phyloP scores from a whole-genome alignment of 176 grass and related monocot species.

The Puccinellia tenuiflora region DNA sequence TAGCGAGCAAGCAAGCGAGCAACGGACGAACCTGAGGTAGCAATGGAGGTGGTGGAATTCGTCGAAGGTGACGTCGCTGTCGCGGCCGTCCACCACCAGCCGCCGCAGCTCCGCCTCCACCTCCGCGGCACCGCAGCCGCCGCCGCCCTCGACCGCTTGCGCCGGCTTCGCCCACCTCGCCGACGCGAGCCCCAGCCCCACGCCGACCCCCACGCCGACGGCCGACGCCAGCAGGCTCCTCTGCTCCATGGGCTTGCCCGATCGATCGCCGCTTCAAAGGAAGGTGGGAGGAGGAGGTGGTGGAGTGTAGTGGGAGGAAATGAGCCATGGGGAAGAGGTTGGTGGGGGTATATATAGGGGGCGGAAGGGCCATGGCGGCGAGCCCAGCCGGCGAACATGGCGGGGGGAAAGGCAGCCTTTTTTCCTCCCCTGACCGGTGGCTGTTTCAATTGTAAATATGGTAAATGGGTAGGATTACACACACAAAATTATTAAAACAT shows the following conservation, averaged over 20 bases:
- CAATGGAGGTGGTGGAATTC: slow-evolving; percentile 73
- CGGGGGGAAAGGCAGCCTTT: background rate
- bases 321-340: slow-evolving; percentile 24
- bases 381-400: slow-evolving; percentile 18
- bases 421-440: background rate
- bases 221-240: slow-evolving; percentile 79
- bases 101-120: slow-evolving; percentile 75
- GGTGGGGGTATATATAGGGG: slow-evolving; percentile 44
- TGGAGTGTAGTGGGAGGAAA: background rate
- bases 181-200: slow-evolving; percentile 76
- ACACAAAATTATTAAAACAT: no score
- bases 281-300: no score
- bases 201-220: slow-evolving; percentile 70
- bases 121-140: slow-evolving; percentile 11
- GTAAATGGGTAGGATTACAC: background rate
- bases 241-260: slow-evolving; percentile 66
- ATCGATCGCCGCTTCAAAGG: background rate
- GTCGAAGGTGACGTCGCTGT: slow-evolving; percentile 68
- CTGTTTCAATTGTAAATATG: background rate
- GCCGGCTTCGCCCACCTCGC: slow-evolving; percentile 32
- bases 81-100: slow-evolving; percentile 56
- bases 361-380: slow-evolving; percentile 7
- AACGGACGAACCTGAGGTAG: slow-evolving; percentile 73
- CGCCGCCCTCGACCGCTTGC: background rate
- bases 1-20: background rate